Evolutionary conservation across 1,139 yeast species (phyloP).

Genomic region (Sugiyamaella sp.): DNA sequence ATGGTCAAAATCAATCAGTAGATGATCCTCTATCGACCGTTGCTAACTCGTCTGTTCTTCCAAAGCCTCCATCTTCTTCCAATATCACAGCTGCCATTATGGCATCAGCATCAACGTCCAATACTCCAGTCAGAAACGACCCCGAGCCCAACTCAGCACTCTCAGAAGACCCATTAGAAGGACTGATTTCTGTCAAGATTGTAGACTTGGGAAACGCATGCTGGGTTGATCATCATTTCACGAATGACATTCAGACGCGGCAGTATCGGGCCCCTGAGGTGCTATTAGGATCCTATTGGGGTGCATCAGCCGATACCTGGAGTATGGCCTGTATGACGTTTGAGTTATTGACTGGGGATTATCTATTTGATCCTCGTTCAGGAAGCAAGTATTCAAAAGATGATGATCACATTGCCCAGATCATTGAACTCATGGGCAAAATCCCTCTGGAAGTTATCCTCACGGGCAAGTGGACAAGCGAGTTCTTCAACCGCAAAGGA

Average conservation of each 20-base stretch:
- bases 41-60: not conserved
- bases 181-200: constrained; percentile 58
- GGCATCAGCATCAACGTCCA: constrained; percentile 10
- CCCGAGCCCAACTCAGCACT: constrained; percentile 12
- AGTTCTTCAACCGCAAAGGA: constrained; percentile 59
- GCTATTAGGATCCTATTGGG: constrained; percentile 71
- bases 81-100: constrained; percentile 5
- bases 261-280: constrained; percentile 87
- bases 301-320: constrained; percentile 84
- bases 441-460: constrained; percentile 57
- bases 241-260: constrained; percentile 83
- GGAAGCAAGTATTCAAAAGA: constrained; percentile 67
- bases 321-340: constrained; percentile 79
- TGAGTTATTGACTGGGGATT: constrained; percentile 83
- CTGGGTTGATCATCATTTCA: constrained; percentile 69
- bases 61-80: constrained; percentile 5
- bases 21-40: constrained; percentile 4
- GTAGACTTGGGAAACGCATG: constrained; percentile 91
- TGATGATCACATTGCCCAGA: constrained; percentile 87
- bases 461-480: constrained; percentile 56
- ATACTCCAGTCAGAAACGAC: constrained; percentile 13
- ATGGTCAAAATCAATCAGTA: not conserved
- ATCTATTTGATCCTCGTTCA: constrained; percentile 76
- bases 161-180: constrained; percentile 17
- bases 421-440: constrained; percentile 69